These are phyloP conservation scores for Curvularia lunata DNA, from an alignment of 2,329 filamentous ascomycete species.

Conservation along the genomic window DNA sequence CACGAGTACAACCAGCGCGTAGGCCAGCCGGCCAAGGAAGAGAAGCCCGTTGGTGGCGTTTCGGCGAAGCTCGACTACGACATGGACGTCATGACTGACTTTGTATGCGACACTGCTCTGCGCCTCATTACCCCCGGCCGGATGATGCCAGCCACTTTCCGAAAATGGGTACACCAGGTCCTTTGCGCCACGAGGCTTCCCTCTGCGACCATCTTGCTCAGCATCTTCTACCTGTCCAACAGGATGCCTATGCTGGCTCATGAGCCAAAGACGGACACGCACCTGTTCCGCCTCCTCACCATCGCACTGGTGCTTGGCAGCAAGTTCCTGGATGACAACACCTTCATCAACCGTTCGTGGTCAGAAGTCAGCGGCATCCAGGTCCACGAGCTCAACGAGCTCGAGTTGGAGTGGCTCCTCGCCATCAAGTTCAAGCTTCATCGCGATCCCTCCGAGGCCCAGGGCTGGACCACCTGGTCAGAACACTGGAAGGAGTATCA, in stretches of 20 bases:
- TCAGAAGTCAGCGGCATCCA: constrained; percentile 91
- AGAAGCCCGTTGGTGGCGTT: constrained; percentile 79
- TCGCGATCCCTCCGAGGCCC: constrained; percentile 78
- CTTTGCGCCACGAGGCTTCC: constrained; percentile 88
- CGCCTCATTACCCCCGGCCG: constrained; percentile 69
- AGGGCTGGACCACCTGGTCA: constrained; percentile 72
- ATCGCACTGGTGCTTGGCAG: constrained; percentile 84
- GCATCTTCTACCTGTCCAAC: constrained; percentile 86
- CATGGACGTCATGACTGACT: constrained; percentile 94
- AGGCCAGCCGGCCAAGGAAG: constrained; percentile 61
- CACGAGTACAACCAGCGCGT: constrained; percentile 49
- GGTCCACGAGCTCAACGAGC: constrained; percentile 79
- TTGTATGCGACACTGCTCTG: constrained; percentile 87
- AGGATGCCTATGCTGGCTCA: constrained; percentile 76
- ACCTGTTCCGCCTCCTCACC: constrained; percentile 87
- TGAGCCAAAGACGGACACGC: constrained; percentile 61
- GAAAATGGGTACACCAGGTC: constrained; percentile 91
- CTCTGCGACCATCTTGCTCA: constrained; percentile 87
- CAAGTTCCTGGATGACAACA: constrained; percentile 97
- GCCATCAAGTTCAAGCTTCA: constrained; percentile 86
- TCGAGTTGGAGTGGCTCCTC: constrained; percentile 87
- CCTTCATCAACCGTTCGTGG: constrained; percentile 97
- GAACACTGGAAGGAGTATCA: constrained; percentile 71
- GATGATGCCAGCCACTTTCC: constrained; percentile 73
- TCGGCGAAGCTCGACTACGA: constrained; percentile 95